A percentile compares a stretch with the other conserved stretches of the same genome.
phyloP scores from a whole-genome alignment of 768 basidiomycete genomes.

The Thelephora ganbajun region DNA sequence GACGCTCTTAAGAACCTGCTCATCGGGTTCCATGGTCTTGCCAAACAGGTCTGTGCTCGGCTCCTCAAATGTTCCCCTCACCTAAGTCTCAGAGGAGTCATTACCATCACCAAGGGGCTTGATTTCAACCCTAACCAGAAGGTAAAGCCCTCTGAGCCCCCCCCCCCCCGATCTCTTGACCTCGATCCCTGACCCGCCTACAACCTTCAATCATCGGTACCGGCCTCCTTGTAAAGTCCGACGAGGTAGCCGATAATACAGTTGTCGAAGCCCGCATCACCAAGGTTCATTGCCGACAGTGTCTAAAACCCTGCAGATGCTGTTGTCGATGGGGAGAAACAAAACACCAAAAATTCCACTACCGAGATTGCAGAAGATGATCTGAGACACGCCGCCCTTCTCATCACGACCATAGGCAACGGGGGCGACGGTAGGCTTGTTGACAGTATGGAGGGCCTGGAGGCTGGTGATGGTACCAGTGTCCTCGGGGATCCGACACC shows the following conservation, averaged over 20 bases:
- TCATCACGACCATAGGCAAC: slow-evolving; percentile 98
- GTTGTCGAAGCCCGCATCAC: slow-evolving; percentile 57
- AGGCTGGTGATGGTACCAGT: no score
- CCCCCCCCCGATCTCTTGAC: no score
- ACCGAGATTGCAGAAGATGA: slow-evolving; percentile 96
- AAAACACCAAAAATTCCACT: slow-evolving; percentile 99
- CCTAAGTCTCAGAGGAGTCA: slow-evolving; percentile 94
- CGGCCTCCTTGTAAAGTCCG: no score
- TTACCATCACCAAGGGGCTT: slow-evolving; percentile 94
- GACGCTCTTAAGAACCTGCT: slow-evolving; percentile 96
- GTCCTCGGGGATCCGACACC: no score
- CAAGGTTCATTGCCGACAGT: slow-evolving; percentile 50
- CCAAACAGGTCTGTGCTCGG: slow-evolving; percentile 98
- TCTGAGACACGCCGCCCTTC: slow-evolving; percentile 85
- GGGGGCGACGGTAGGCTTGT: slow-evolving; percentile 94
- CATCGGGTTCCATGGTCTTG: slow-evolving; percentile 99
- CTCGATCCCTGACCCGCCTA: no score
- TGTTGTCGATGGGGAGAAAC: slow-evolving; percentile 60
- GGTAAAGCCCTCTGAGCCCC: no score
- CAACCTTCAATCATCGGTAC: no score
- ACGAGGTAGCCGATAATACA: no score
- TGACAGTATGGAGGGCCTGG: slow-evolving; percentile 91
- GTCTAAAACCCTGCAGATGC: slow-evolving; percentile 43
- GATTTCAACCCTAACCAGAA: slow-evolving; percentile 81
- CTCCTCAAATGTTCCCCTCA: slow-evolving; percentile 98